A percentile compares a stretch with the other conserved stretches of the same genome.
phyloP scores from a whole-genome alignment of 2,329 filamentous ascomycete species.

The Aureobasidium sp. region DNA sequence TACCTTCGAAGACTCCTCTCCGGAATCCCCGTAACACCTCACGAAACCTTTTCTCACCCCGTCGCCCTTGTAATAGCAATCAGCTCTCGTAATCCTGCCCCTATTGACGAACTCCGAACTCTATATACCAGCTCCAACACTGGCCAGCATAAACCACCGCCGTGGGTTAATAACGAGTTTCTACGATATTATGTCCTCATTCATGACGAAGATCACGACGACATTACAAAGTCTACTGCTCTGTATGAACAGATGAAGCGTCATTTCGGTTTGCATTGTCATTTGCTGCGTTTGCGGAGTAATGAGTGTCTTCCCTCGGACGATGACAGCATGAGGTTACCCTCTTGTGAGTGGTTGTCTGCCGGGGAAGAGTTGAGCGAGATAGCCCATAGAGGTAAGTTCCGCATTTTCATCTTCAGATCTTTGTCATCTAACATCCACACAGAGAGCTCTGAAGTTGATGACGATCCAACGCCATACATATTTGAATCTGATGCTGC shows the following conservation, averaged over 20 bases:
- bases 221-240: conserved; percentile 81
- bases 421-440: conserved; percentile 15
- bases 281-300: conserved; percentile 78
- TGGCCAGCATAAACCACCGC: conserved; percentile 65
- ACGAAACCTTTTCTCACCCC: conserved; percentile 91
- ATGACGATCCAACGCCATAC: conserved; percentile 65
- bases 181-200: conserved; percentile 93
- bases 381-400: conserved; percentile 55
- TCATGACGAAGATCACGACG: conserved; percentile 91
- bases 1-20: conserved; percentile 81
- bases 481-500: conserved; percentile 90
- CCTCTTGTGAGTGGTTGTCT: conserved; percentile 81
- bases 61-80: conserved; percentile 93
- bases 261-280: conserved; percentile 93
- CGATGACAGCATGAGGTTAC: conserved; percentile 78
- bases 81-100: conserved; percentile 74
- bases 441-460: conserved; percentile 52
- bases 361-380: conserved; percentile 76
- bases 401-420: background rate
- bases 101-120: conserved; percentile 78
- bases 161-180: conserved; percentile 87
- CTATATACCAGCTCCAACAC: conserved; percentile 80
- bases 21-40: conserved; percentile 66
- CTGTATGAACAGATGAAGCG: conserved; percentile 99
- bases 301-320: conserved; percentile 81